Evolutionary conservation across 257 asterid species (phyloP), one percentile per base, ranked within the genome.

Genomic region (Linaria vulgaris): DNA sequence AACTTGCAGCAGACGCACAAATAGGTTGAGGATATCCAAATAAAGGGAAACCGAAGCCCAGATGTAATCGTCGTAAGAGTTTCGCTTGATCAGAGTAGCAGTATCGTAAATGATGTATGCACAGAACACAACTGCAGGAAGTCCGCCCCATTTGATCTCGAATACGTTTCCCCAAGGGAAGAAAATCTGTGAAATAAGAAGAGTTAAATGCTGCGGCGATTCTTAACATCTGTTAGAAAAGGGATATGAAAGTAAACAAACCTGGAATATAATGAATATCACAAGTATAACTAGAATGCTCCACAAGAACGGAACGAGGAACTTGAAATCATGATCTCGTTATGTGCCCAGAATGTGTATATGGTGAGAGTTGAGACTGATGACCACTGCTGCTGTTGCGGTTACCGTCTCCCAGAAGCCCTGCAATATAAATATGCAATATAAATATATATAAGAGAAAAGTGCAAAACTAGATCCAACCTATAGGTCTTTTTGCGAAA

Each of bases 271-370:
- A 14, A 69, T 21, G 67, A 83, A 78, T 23, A 74, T 10, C 20
- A 69, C 0, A 14, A 84, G 72, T 27, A 76, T 75, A 31, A 80
- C 1, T 34, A 82, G 16, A 31, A 78, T 62, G 54, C 81, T 84
- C 10, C 70, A 56, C 61, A 77, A 37, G 68, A 83, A 86, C 8
- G 92, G 92, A 1, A 55, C 73, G 0, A 88, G 74, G 74, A 82
- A 88, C 57, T 34, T 62, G 69, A 83, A 86, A 51, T 82, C 90
- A 0, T 80, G 80, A 56, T 92, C 95, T 62, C 78, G 80, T 67
- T 34, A 82, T 8, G 92, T 1, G 96, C 95, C 94, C 92, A 86
- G 69, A 86, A 86, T 60, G 95, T 82, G 85, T 80, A 88, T 9
- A 74, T 12, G 5, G 84, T 82, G 22, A 88, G 88, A 61, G 5